Conservation (phyloP, 1,284 basidiomycete species). For the Schizophyllum amplum region DNA sequence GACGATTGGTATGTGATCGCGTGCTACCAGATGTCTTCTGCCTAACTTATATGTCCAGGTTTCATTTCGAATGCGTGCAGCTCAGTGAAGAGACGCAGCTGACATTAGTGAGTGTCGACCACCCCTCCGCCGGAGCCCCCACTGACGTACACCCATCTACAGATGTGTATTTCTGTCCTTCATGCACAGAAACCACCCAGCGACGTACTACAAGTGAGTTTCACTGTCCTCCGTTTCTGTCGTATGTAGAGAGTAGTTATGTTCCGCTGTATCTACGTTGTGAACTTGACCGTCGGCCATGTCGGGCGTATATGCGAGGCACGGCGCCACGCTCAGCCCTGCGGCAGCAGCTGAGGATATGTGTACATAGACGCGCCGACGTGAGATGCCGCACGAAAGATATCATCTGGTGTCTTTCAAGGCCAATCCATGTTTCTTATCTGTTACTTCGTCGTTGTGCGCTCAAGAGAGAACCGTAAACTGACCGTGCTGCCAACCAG, state of each 20-base stretch:
- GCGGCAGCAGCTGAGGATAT: background rate
- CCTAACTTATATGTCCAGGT: constrained; percentile 36
- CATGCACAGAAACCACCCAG: constrained; percentile 58
- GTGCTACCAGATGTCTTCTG: background rate
- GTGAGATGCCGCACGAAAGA: background rate
- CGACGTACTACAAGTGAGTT: constrained; percentile 73
- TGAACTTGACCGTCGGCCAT: background rate
- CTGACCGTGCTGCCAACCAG: constrained; percentile 26
- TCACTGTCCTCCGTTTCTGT: constrained; percentile 21
- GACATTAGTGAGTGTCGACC: constrained; percentile 58
- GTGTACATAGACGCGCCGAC: background rate
- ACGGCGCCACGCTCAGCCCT: background rate
- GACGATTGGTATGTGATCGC: constrained; percentile 55
- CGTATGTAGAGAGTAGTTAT: background rate
- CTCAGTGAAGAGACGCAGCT: constrained; percentile 55
- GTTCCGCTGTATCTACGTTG: constrained; percentile 6
- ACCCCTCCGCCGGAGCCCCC: constrained; percentile 10
- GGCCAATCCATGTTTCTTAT: background rate
- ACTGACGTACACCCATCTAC: constrained; percentile 6
- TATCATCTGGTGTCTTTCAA: background rate
- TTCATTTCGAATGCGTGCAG: constrained; percentile 64
- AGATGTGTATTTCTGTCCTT: constrained; percentile 67
- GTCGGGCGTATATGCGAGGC: background rate
- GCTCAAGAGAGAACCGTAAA: constrained; percentile 2
- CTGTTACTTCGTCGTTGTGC: background rate